A percentile compares a stretch with the other conserved stretches of the same genome.
Conservation (phyloP, 108 stramenopile species). For the Pseudonitzschia pungens region DNA sequence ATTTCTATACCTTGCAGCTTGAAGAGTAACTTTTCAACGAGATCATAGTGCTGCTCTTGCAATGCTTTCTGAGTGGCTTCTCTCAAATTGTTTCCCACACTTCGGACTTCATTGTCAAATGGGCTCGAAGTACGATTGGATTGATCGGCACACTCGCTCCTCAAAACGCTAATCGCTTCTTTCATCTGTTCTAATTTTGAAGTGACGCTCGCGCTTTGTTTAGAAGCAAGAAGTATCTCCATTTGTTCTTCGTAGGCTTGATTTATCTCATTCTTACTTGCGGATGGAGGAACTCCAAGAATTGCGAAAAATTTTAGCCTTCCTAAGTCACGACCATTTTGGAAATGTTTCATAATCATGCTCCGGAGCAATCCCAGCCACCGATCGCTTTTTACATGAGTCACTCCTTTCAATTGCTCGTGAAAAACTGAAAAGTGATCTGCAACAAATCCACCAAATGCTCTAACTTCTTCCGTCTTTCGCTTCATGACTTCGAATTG, state of each 20-base stretch:
- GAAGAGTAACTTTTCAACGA: constrained; percentile 38
- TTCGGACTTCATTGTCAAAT: constrained; percentile 41
- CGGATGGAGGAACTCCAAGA: constrained; percentile 48
- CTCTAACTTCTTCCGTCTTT: constrained; percentile 23
- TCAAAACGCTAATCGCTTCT: constrained; percentile 44
- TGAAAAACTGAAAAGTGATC: constrained; percentile 44
- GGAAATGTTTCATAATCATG: constrained; percentile 43
- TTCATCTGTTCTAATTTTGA: constrained; percentile 37
- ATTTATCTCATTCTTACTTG: constrained; percentile 40
- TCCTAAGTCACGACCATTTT: constrained; percentile 40
- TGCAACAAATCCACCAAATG: constrained; percentile 43
- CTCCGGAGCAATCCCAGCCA: constrained; percentile 40
- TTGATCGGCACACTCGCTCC: not conserved
- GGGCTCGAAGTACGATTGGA: constrained; percentile 15
- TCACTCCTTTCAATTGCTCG: constrained; percentile 27
- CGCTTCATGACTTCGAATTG: constrained; percentile 37
- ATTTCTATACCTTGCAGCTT: constrained; percentile 35
- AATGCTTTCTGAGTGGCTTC: constrained; percentile 26
- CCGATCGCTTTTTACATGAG: constrained; percentile 13
- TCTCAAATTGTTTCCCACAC: constrained; percentile 32
- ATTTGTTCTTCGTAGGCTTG: constrained; percentile 46
- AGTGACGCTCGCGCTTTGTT: constrained; percentile 1
- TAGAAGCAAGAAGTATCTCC: constrained; percentile 27
- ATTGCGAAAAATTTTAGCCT: constrained; percentile 45
- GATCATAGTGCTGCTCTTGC: constrained; percentile 51